phyloP scores from a whole-genome alignment of 345 rosid species.

The Cochlearia excelsa region DNA sequence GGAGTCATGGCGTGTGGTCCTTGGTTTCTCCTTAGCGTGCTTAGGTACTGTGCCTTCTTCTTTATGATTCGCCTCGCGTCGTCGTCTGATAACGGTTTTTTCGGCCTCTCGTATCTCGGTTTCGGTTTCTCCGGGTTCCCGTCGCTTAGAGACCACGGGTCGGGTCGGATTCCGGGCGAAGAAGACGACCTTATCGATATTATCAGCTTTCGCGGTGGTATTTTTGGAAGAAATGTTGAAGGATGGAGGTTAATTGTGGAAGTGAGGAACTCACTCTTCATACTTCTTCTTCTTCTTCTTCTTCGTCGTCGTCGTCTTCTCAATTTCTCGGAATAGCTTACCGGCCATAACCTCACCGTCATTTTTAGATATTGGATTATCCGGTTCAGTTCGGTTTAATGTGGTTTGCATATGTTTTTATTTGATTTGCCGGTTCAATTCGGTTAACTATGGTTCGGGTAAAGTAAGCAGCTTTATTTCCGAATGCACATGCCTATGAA shows the following conservation, averaged over 20 bases:
- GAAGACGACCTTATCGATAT: constrained; percentile 34
- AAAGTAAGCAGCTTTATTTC: not conserved
- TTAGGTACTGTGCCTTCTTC: constrained; percentile 63
- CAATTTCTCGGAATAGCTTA: constrained; percentile 1
- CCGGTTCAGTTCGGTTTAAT: not conserved
- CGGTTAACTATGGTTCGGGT: not conserved
- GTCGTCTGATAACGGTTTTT: constrained; percentile 72
- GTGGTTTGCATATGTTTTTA: not conserved
- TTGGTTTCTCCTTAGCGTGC: constrained; percentile 69
- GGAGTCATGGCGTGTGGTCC: constrained; percentile 72
- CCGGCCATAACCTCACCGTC: constrained; percentile 26
- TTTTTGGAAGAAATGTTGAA: constrained; percentile 29
- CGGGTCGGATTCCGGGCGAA: constrained; percentile 49
- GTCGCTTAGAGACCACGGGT: constrained; percentile 86
- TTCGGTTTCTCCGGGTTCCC: constrained; percentile 61
- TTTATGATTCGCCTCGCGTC: constrained; percentile 82
- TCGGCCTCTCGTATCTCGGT: constrained; percentile 59
- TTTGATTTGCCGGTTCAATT: not conserved
- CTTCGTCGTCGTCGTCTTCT: not conserved
- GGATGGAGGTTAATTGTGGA: constrained; percentile 31
- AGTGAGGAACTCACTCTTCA: constrained; percentile 44
- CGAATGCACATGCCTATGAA: too few relatives aligned
- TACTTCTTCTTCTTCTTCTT: not conserved
- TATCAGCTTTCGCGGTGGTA: constrained; percentile 19
- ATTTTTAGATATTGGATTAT: constrained; percentile 5